These are phyloP conservation scores for Gymnopilus dilepis DNA, from an alignment of 768 basidiomycete genomes.

Conservation along the genomic window DNA sequence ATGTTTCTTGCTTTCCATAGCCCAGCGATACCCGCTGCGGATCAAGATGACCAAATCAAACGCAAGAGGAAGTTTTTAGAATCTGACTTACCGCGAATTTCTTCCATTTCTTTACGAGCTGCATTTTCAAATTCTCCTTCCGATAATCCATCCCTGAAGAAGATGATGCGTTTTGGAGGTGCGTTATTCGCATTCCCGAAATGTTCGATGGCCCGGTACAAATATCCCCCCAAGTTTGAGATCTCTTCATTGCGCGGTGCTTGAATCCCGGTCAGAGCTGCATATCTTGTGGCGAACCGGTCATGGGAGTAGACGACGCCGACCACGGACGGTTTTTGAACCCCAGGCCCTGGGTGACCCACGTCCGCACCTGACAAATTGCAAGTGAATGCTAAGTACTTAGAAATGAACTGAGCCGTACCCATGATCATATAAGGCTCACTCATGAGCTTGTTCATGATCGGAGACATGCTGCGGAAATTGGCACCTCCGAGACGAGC, in stretches of 20 bases:
- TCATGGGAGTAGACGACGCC: slow-evolving; percentile 16
- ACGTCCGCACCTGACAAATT: slow-evolving; percentile 18
- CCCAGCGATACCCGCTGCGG: not conserved
- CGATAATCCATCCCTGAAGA: slow-evolving; percentile 18
- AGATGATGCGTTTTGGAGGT: not conserved
- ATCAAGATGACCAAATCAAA: too few relatives aligned
- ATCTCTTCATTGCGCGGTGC: slow-evolving; percentile 11
- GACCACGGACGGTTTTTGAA: slow-evolving; percentile 15
- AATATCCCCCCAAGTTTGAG: not conserved
- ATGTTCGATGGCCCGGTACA: not conserved
- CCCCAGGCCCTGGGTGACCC: slow-evolving; percentile 16
- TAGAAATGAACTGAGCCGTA: not conserved
- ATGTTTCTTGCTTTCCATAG: not conserved
- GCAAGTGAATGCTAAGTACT: not conserved
- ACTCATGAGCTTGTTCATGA: not conserved
- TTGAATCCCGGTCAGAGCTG: slow-evolving; percentile 14
- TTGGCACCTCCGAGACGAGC: slow-evolving; percentile 14
- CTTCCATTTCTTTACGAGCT: slow-evolving; percentile 3
- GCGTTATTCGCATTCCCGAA: slow-evolving; percentile 1
- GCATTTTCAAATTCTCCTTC: slow-evolving; percentile 18
- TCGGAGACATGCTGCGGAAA: slow-evolving; percentile 3
- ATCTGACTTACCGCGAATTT: not conserved
- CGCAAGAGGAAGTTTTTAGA: not conserved
- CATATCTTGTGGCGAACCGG: slow-evolving; percentile 9
- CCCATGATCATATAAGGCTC: slow-evolving; percentile 15